Evolutionary conservation across 2,329 filamentous ascomycete genomes (phyloP).

Genomic region (Calonectria pauciramosa): DNA sequence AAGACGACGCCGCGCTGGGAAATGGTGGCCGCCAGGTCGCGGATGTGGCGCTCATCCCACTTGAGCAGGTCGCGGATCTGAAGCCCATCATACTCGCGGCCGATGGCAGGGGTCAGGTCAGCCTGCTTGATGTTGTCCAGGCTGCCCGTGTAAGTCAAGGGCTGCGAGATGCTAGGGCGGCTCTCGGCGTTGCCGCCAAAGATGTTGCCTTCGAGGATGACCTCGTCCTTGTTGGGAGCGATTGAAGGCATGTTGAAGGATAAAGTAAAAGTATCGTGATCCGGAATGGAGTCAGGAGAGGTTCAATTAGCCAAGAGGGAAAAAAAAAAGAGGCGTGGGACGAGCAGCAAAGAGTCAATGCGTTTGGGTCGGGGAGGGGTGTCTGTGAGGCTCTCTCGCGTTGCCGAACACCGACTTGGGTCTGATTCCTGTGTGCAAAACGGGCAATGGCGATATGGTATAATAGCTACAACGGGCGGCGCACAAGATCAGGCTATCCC

Average conservation of each 20-base stretch:
- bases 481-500: slow-evolving; percentile 31
- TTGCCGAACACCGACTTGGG: slow-evolving; percentile 10
- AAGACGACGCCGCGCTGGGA: slow-evolving; percentile 56
- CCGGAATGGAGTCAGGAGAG: not conserved
- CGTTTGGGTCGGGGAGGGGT: not conserved
- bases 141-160: slow-evolving; percentile 56
- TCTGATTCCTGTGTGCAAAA: slow-evolving; percentile 1
- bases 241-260: slow-evolving; percentile 53
- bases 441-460: slow-evolving; percentile 16
- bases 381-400: slow-evolving; percentile 32
- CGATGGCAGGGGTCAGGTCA: slow-evolving; percentile 64
- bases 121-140: slow-evolving; percentile 55
- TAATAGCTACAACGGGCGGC: slow-evolving; percentile 19
- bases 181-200: slow-evolving; percentile 49
- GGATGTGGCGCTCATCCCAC: slow-evolving; percentile 61
- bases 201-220: slow-evolving; percentile 36
- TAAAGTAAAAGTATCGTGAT: slow-evolving; percentile 17
- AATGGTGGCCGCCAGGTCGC: slow-evolving; percentile 67
- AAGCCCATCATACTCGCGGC: slow-evolving; percentile 60
- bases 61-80: slow-evolving; percentile 52
- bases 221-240: slow-evolving; percentile 30
- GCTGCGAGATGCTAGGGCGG: slow-evolving; percentile 47
- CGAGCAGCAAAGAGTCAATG: slow-evolving; percentile 1
- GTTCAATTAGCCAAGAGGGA: not conserved
- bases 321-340: slow-evolving; percentile 20